phyloP scores from a whole-genome alignment of 2,329 filamentous ascomycete genomes.

The Sporothrix variecibatus region DNA sequence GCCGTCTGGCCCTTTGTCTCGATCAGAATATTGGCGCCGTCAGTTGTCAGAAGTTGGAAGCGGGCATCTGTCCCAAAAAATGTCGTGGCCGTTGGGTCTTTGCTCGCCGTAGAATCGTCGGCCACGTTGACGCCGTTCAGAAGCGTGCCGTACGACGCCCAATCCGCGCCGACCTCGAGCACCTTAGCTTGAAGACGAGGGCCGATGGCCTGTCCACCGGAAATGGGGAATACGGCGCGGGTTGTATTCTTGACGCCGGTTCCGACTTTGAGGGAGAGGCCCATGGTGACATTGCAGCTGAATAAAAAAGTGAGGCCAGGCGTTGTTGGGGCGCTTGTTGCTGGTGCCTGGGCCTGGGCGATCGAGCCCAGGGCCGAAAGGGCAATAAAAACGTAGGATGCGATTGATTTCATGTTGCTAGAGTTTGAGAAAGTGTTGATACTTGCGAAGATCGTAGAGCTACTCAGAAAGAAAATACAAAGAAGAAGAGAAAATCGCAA shows the following conservation, averaged over 20 bases:
- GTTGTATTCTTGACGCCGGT: conserved; percentile 32
- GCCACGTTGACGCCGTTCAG: not conserved
- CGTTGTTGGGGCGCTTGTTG: not conserved
- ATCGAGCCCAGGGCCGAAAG: not conserved
- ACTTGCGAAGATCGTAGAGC: too few species aligned
- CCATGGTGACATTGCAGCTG: conserved; percentile 34
- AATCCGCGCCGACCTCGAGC: conserved; percentile 12
- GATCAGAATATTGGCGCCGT: conserved; percentile 39
- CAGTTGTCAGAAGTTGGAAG: conserved; percentile 37
- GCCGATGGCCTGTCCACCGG: conserved; percentile 35
- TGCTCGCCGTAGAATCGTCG: conserved; percentile 30
- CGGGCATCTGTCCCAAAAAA: conserved; percentile 38
- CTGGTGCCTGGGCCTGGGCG: not conserved
- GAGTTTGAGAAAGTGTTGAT: not conserved
- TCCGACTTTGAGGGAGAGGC: conserved; percentile 32
- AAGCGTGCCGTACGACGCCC: conserved; percentile 9
- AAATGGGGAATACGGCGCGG: conserved; percentile 36
- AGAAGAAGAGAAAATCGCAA: too few species aligned
- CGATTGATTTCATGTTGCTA: not conserved
- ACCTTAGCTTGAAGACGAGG: conserved; percentile 33
- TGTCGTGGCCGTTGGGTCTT: conserved; percentile 33
- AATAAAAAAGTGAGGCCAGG: conserved; percentile 36
- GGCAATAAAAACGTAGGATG: not conserved
- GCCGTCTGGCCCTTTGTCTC: conserved; percentile 37
- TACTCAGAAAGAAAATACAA: too few species aligned